Conservation (phyloP, 1,284 basidiomycete species). For the Moesziomyces antarcticus region DNA sequence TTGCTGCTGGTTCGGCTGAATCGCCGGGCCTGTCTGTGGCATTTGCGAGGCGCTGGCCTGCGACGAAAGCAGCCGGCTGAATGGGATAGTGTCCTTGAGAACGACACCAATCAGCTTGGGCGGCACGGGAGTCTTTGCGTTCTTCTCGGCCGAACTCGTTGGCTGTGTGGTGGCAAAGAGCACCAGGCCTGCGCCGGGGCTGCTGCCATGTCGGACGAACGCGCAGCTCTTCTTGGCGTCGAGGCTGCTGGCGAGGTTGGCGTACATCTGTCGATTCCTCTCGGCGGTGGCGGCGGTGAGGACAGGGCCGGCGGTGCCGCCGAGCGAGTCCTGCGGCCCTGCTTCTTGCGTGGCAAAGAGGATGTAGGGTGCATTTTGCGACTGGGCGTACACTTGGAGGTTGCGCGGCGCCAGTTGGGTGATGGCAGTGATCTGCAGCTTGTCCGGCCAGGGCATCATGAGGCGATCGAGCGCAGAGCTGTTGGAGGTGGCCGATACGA, state of each 20-base stretch:
- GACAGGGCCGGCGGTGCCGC: slow-evolving; percentile 6
- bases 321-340: neutral
- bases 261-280: slow-evolving; percentile 57
- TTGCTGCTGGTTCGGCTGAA: slow-evolving; percentile 7
- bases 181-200: slow-evolving; percentile 46
- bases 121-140: slow-evolving; percentile 4
- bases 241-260: slow-evolving; percentile 45
- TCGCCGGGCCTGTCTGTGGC: neutral
- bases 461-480: slow-evolving; percentile 24
- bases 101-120: slow-evolving; percentile 54
- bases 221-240: slow-evolving; percentile 57
- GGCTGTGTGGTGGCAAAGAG: slow-evolving; percentile 49
- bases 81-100: slow-evolving; percentile 51
- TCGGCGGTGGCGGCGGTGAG: slow-evolving; percentile 37
- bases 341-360: slow-evolving; percentile 38
- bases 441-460: slow-evolving; percentile 46
- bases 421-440: slow-evolving; percentile 50
- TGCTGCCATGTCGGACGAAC: slow-evolving; percentile 48
- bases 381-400: slow-evolving; percentile 47
- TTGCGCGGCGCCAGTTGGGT: slow-evolving; percentile 43
- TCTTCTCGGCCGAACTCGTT: slow-evolving; percentile 33
- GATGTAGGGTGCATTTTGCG: slow-evolving; percentile 48
- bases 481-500: slow-evolving; percentile 52
- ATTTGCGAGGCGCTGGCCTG: slow-evolving; percentile 12
- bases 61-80: slow-evolving; percentile 32